Evolutionary conservation across 2,329 filamentous ascomycete species (phyloP).

Genomic region (Fusarium falciforme): DNA sequence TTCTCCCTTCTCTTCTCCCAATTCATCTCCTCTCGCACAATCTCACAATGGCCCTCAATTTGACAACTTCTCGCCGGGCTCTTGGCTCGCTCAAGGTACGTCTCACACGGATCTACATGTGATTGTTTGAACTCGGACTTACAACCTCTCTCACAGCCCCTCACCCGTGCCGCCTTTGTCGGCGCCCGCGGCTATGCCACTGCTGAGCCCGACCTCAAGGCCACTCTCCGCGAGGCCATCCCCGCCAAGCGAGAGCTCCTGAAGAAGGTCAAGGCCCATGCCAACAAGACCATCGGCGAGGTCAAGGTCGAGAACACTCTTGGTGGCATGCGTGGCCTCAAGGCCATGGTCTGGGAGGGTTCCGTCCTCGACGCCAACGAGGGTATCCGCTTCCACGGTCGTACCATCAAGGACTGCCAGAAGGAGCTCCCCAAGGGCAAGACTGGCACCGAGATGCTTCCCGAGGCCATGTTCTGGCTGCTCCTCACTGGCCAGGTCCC

Average conservation of each 20-base stretch:
- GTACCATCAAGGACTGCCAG: constrained; percentile 98
- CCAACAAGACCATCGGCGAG: constrained; percentile 86
- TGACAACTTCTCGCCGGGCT: constrained; percentile 71
- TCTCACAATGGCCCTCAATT: constrained; percentile 70
- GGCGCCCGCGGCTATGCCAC: constrained; percentile 74
- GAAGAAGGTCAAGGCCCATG: constrained; percentile 91
- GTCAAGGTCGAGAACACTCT: constrained; percentile 95
- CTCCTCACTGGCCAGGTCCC: constrained; percentile 94
- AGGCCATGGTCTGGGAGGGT: constrained; percentile 99
- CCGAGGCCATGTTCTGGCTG: constrained; percentile 99
- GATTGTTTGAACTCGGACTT: constrained; percentile 5
- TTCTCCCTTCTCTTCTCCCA: constrained; percentile 3
- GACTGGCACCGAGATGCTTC: constrained; percentile 94
- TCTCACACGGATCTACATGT: not conserved
- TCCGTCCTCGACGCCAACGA: constrained; percentile 96
- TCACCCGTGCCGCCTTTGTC: constrained; percentile 47
- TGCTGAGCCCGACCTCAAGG: constrained; percentile 89
- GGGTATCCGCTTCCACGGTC: constrained; percentile 97
- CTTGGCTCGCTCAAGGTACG: constrained; percentile 73
- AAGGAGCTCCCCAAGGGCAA: constrained; percentile 91
- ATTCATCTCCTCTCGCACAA: constrained; percentile 1
- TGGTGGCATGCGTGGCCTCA: constrained; percentile 96
- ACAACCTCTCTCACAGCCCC: constrained; percentile 37
- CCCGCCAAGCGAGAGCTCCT: constrained; percentile 93
- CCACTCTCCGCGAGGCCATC: constrained; percentile 84